Base-by-base conservation (phyloP, 192 early-diverging fungal species). In the Coemansia interrupta region DNA sequence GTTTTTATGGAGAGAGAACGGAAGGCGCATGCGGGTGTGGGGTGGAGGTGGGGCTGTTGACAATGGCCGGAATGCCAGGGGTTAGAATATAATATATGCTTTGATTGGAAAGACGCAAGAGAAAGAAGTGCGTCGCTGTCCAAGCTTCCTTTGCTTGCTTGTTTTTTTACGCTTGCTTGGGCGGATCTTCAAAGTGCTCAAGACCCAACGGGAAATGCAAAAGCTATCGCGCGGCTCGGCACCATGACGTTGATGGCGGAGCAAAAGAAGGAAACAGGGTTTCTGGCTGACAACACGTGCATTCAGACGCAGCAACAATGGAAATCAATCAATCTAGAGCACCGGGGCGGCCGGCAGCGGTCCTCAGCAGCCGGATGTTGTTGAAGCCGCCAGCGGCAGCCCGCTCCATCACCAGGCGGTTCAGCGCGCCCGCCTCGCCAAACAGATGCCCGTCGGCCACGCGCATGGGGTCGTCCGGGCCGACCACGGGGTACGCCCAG, bases 21-120 rank as follows among this genome's bases (percentile, higher is more conserved):
- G 72, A 22, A 75, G 56, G 14, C 72, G 66, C 72, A 75, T 75
- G 19, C 14, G 9, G 10, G n/a, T n/a, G n/a, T n/a, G n/a, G n/a
- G n/a, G n/a, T n/a, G n/a, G n/a, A n/a, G n/a, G n/a, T n/a, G n/a
- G n/a, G n/a, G n/a, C n/a, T n/a, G n/a, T n/a, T n/a, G n/a, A n/a
- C n/a, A n/a, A n/a, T n/a, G n/a, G n/a, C n/a, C n/a, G n/a, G 10
- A 36, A 8, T 36, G 32, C 32, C 9, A 26, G 26, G 1, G 4
- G 4, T 26, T 1, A 1, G 32, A 1, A 1, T 8, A 36, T 3
- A 36, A 36, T 36, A 36, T 36, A 36, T 36, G 32, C 32, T 36
- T 36, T 36, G 6, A 11, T 36, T 2, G 5, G 10, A n/a, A 2
- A 47, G 30, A n/a, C n/a, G n/a, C n/a, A n/a, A n/a, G n/a, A n/a